phyloP scores from a whole-genome alignment of 2,329 filamentous ascomycete genomes.

The Albophoma yamanashiensis region DNA sequence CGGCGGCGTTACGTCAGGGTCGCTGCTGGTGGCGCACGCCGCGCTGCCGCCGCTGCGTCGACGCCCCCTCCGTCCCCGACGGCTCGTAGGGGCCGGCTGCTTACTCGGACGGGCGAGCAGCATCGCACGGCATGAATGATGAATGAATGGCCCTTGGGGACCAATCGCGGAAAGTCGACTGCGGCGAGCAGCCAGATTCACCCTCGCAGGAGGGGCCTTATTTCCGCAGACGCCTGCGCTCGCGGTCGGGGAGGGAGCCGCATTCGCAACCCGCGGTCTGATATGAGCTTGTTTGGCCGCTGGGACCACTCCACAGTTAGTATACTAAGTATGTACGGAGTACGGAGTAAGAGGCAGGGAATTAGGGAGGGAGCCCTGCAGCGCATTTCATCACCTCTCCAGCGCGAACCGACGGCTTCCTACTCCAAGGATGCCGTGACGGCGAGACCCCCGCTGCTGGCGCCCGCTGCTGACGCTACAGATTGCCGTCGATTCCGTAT shows the following conservation, averaged over 20 bases:
- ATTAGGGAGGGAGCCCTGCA: neutral
- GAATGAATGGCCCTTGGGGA: neutral
- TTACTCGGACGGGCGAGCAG: neutral
- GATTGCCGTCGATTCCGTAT: neutral
- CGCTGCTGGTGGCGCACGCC: neutral
- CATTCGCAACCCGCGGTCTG: neutral
- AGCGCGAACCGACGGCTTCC: neutral
- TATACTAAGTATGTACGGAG: no score
- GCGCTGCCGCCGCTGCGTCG: neutral
- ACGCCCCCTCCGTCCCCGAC: neutral
- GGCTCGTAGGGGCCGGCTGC: neutral
- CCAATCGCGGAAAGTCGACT: neutral
- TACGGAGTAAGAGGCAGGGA: no score
- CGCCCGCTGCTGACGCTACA: neutral
- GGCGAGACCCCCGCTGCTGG: neutral
- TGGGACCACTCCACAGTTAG: neutral
- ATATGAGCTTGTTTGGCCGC: neutral
- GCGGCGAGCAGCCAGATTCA: no score
- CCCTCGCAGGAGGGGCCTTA: neutral
- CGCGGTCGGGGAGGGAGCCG: neutral
- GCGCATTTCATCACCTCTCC: neutral
- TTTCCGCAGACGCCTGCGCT: neutral
- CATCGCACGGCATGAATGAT: neutral
- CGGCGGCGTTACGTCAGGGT: constrained; percentile 6
- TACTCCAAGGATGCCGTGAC: neutral